These are phyloP conservation scores for Annona cherimola DNA, from an alignment of 164 flowering plant genomes.

Conservation along the genomic window DNA sequence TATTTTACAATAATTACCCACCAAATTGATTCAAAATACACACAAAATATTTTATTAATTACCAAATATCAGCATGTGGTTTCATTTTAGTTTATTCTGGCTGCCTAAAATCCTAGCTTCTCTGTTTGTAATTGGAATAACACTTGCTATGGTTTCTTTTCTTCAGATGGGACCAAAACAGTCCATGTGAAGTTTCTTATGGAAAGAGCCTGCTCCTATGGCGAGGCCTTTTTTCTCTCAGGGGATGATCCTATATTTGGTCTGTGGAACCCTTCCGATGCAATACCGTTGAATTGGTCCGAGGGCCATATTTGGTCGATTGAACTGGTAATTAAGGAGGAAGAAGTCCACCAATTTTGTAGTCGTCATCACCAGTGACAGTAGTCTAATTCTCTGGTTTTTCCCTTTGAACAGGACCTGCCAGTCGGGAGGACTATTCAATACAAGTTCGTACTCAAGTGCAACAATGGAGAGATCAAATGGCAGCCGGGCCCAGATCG, in stretches of 20 bases:
- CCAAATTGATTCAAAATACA: too few relatives aligned
- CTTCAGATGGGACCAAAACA: slow-evolving; percentile 36
- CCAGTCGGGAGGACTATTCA: slow-evolving; percentile 50
- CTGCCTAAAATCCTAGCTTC: too few relatives aligned
- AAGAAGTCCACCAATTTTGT: background rate
- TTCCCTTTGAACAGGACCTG: slow-evolving; percentile 42
- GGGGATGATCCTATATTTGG: slow-evolving; percentile 78
- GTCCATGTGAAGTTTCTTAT: slow-evolving; percentile 59
- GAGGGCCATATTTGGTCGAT: slow-evolving; percentile 71
- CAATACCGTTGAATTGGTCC: slow-evolving; percentile 72
- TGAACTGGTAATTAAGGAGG: slow-evolving; percentile 51
- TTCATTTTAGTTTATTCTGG: too few relatives aligned
- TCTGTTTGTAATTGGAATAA: too few relatives aligned
- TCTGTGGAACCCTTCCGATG: slow-evolving; percentile 58
- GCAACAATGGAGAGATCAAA: slow-evolving; percentile 22
- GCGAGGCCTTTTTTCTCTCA: slow-evolving; percentile 55
- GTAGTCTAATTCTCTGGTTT: background rate
- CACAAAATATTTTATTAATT: too few relatives aligned
- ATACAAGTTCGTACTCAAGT: slow-evolving; percentile 64
- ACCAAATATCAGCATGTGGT: too few relatives aligned
- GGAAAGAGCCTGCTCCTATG: slow-evolving; percentile 64
- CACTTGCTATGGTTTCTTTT: background rate
- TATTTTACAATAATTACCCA: too few relatives aligned
- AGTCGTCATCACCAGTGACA: too few relatives aligned
- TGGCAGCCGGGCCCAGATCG: slow-evolving; percentile 89